A percentile compares a stretch with the other conserved stretches of the same genome.
Conservation (phyloP, 2,329 filamentous ascomycete genomes). For the Gnomoniopsis smithogilvyi region DNA sequence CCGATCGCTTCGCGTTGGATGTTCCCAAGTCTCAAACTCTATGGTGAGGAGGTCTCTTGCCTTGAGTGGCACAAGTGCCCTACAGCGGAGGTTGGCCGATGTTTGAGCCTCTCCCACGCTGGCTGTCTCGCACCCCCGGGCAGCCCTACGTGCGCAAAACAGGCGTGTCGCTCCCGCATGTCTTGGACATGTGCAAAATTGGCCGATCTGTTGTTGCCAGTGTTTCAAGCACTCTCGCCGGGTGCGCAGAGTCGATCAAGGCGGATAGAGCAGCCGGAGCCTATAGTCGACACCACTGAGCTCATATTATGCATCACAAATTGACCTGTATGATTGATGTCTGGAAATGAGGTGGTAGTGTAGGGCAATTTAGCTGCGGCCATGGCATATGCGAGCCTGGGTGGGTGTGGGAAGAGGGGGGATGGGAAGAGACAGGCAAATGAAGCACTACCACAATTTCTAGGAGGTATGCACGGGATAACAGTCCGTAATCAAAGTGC, state of each 20-base stretch:
- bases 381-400: background rate
- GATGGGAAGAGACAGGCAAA: background rate
- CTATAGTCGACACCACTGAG: background rate
- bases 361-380: background rate
- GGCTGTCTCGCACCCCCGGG: background rate
- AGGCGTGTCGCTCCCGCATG: background rate
- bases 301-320: background rate
- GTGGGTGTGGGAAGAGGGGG: too few species aligned
- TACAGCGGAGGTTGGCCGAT: background rate
- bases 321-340: background rate
- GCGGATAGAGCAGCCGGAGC: background rate
- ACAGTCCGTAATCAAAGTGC: background rate
- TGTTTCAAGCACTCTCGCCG: slow-evolving; percentile 1
- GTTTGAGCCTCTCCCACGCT: background rate
- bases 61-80: background rate
- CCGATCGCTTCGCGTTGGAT: background rate
- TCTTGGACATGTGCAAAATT: background rate
- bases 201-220: slow-evolving; percentile 2
- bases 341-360: background rate
- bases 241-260: background rate
- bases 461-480: background rate
- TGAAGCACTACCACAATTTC: background rate
- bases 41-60: background rate
- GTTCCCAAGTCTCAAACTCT: background rate
- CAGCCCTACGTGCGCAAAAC: background rate